These are phyloP conservation scores for Hirschioporus abietinus DNA, from an alignment of 768 basidiomycete genomes.

Conservation along the genomic window DNA sequence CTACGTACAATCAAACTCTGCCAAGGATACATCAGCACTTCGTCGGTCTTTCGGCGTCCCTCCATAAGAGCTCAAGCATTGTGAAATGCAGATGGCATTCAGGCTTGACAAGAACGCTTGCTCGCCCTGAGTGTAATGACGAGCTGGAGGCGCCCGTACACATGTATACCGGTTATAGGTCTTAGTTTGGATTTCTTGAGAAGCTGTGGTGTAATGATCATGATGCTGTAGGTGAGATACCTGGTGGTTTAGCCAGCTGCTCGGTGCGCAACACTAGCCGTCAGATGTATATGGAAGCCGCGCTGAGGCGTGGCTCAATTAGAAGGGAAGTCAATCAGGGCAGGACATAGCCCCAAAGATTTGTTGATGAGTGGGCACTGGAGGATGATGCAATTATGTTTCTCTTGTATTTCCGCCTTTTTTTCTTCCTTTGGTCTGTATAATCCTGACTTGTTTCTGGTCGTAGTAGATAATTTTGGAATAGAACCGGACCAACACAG, in stretches of 20 bases:
- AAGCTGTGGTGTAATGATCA: background rate
- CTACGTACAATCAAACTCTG: too few species aligned
- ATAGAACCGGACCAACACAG: too few species aligned
- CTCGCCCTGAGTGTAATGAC: too few species aligned
- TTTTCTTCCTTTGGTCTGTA: too few species aligned
- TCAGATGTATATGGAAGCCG: background rate
- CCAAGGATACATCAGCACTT: background rate
- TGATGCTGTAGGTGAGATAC: background rate
- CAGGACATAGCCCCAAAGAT: background rate
- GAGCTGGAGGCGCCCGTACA: too few species aligned
- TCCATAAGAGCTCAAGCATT: background rate
- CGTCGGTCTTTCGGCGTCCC: background rate
- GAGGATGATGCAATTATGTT: too few species aligned
- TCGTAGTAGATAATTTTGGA: too few species aligned
- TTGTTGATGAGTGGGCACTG: background rate
- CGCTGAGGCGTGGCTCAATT: background rate
- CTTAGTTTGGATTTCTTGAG: too few species aligned
- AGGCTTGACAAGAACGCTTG: background rate
- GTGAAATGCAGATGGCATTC: background rate
- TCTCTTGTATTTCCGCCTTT: too few species aligned
- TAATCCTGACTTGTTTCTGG: too few species aligned
- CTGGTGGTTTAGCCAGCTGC: background rate
- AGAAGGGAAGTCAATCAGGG: background rate
- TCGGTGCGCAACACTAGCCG: background rate
- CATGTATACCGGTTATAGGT: too few species aligned